Conservation (phyloP, 805 yeast genomes). For the Saturnispora mendoncae region DNA sequence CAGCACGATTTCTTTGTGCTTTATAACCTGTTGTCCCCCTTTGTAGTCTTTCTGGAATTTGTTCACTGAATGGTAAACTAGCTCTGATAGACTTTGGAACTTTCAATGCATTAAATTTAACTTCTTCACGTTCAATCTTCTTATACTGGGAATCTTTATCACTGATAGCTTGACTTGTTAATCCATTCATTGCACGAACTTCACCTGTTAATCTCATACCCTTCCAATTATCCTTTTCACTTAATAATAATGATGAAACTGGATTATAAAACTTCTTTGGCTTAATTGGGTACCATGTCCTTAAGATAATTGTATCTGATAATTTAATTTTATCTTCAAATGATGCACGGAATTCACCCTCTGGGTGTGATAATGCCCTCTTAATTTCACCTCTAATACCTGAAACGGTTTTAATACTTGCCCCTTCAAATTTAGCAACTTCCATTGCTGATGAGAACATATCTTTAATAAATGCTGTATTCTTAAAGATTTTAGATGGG, state of each 20-base stretch:
- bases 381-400: slow-evolving; percentile 98
- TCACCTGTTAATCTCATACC: slow-evolving; percentile 96
- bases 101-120: slow-evolving; percentile 78
- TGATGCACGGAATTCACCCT: slow-evolving; percentile 92
- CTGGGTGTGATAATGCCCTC: slow-evolving; percentile 87
- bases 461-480: slow-evolving; percentile 94
- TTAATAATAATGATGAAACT: slow-evolving; percentile 77
- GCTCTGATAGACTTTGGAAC: slow-evolving; percentile 75
- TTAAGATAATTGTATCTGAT: slow-evolving; percentile 81
- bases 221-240: slow-evolving; percentile 79
- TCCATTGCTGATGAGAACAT: slow-evolving; percentile 91
- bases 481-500: slow-evolving; percentile 87
- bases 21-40: slow-evolving; percentile 74
- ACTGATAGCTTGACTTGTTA: slow-evolving; percentile 47
- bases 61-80: slow-evolving; percentile 85
- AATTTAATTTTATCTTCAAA: slow-evolving; percentile 91
- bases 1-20: slow-evolving; percentile 46
- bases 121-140: slow-evolving; percentile 75
- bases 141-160: slow-evolving; percentile 41
- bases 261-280: slow-evolving; percentile 92
- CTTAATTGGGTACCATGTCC: slow-evolving; percentile 95
- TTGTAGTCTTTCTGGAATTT: slow-evolving; percentile 80
- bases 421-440: slow-evolving; percentile 97
- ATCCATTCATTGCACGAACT: slow-evolving; percentile 66
- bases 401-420: slow-evolving; percentile 89